Evolutionary conservation across 371 early-diverging fungal species (phyloP), one percentile per base, ranked within the genome.

Genomic region (Haplosporangium sp.): DNA sequence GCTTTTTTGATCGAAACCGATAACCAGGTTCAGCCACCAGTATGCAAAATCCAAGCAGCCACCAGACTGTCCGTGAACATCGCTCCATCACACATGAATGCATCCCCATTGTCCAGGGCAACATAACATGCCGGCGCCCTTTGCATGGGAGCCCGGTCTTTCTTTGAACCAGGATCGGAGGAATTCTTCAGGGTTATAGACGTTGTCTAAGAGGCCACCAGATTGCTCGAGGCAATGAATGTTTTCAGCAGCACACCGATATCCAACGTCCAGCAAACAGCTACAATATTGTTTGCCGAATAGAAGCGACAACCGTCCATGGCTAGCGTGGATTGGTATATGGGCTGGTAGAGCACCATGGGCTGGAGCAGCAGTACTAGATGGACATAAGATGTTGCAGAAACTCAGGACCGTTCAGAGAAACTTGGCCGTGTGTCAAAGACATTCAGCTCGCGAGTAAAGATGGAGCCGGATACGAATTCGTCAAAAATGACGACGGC

Each of bases 21-120:
- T 5, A 4, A 18, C 59, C 59, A 58, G 11, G 40, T 50, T 59
- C 63, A 41, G n/a, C 36, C 41, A 0, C 2, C 9, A 12, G 59
- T 52, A 48, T 53, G 5, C 20, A 69, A 55, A 20, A 58, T 42
- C 70, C 70, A 69, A 16, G 57, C 56, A 9, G 62, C 70, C 23
- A 42, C 50, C 18, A 58, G 14, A 20, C 46, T 21, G 0, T 13
- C 8, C 7, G 37, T 13, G 29, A 43, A 18, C 5, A 23, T 37
- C 52, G 37, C n/a, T 53, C 62, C 62, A 13, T 45, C 54, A 53
- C 54, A 62, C 54, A 62, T 41, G 21, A 62, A 62, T 11, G 54
- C 54, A 18, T 62, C 54, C 5, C 62, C 62, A 42, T 54, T 62
- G 29, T 10, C 20, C 29, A 62, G 41, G 9, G 54, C 54, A 5